phyloP scores from a whole-genome alignment of 1,139 yeast species.

The Sugiyamaella xylanicola region DNA sequence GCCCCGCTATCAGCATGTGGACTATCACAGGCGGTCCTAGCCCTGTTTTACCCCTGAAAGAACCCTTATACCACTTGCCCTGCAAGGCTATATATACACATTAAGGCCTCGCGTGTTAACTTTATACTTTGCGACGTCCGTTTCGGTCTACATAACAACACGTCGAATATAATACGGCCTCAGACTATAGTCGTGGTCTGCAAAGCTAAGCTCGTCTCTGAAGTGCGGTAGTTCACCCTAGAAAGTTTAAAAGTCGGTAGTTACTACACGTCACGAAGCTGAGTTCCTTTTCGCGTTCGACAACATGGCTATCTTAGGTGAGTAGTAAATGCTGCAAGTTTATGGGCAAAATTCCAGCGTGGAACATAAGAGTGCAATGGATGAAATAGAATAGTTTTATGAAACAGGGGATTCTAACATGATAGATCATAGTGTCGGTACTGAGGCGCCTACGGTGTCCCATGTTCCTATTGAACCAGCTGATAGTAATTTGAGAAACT shows the following conservation, averaged over 20 bases:
- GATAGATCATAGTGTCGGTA: slow-evolving; percentile 16
- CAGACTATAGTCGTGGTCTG: neutral
- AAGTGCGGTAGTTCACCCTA: neutral
- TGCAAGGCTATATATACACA: slow-evolving; percentile 5
- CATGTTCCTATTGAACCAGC: slow-evolving; percentile 33
- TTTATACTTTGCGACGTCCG: slow-evolving; percentile 1
- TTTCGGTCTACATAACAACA: slow-evolving; percentile 7
- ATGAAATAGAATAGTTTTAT: neutral
- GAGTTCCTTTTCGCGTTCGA: slow-evolving; percentile 2
- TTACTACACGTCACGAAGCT: neutral
- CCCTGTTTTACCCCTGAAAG: slow-evolving; percentile 9
- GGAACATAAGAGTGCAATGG: neutral
- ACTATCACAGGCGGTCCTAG: neutral
- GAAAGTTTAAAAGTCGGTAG: neutral
- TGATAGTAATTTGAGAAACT: slow-evolving; percentile 26
- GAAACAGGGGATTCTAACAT: slow-evolving; percentile 2
- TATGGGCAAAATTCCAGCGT: slow-evolving; percentile 1
- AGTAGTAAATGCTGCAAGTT: slow-evolving; percentile 3
- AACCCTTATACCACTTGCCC: slow-evolving; percentile 10
- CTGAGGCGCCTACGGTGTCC: slow-evolving; percentile 34
- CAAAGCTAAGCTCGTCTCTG: neutral
- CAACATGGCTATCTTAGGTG: slow-evolving; percentile 9
- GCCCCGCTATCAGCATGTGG: no score
- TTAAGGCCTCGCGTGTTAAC: slow-evolving; percentile 17
- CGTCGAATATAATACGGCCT: slow-evolving; percentile 1